Conservation (phyloP, 495 filamentous ascomycete genomes). For the Clavariopsis aquatica region DNA sequence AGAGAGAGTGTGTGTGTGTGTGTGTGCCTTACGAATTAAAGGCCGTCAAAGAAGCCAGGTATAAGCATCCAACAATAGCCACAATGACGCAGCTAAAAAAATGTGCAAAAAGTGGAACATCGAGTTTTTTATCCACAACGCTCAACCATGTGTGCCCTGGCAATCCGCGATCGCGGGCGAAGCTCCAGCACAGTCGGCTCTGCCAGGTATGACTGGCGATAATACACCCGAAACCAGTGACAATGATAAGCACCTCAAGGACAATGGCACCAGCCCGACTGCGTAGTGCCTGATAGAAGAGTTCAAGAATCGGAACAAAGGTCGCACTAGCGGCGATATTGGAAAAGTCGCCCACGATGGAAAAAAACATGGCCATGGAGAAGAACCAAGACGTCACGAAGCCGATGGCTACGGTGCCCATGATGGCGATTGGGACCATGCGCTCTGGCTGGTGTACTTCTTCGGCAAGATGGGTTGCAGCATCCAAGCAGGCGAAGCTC, state of each 20-base stretch:
- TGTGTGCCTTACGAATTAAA: slow-evolving; percentile 55
- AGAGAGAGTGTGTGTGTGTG: too few relatives aligned
- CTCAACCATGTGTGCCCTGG: slow-evolving; percentile 52
- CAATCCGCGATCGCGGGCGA: slow-evolving; percentile 60
- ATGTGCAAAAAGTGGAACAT: slow-evolving; percentile 59
- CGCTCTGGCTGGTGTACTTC: slow-evolving; percentile 56
- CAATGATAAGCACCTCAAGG: slow-evolving; percentile 56
- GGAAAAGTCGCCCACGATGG: slow-evolving; percentile 53
- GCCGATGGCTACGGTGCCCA: slow-evolving; percentile 61
- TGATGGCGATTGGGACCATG: slow-evolving; percentile 57
- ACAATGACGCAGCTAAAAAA: slow-evolving; percentile 53
- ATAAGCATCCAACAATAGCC: slow-evolving; percentile 55
- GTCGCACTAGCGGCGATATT: slow-evolving; percentile 53
- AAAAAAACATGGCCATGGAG: slow-evolving; percentile 62
- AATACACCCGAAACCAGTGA: slow-evolving; percentile 58
- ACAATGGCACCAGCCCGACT: slow-evolving; percentile 58
- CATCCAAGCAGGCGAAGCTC: slow-evolving; percentile 63
- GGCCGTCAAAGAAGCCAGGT: slow-evolving; percentile 55
- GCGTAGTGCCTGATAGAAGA: slow-evolving; percentile 58
- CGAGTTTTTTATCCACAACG: slow-evolving; percentile 53
- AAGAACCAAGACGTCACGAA: slow-evolving; percentile 60
- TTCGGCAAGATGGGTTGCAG: slow-evolving; percentile 64
- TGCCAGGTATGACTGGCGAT: slow-evolving; percentile 62
- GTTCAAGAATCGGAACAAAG: slow-evolving; percentile 57
- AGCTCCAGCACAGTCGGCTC: slow-evolving; percentile 61